Evolutionary conservation across 2,329 filamentous ascomycete genomes (phyloP).

Genomic region (Sporothrix euskadiensis): DNA sequence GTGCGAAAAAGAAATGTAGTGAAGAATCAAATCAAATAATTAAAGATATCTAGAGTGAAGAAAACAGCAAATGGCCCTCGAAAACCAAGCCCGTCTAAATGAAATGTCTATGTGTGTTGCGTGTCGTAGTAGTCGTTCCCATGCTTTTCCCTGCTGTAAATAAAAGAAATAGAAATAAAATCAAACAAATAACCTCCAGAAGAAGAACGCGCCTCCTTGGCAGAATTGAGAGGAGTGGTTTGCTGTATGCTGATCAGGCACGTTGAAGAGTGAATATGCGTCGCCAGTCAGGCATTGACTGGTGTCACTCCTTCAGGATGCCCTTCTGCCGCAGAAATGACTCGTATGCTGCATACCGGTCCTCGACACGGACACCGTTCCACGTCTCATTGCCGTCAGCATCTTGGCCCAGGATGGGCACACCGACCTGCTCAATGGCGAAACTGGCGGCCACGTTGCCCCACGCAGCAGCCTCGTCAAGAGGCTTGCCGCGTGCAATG

Average conservation of each 20-base stretch:
- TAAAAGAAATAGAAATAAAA: constrained; percentile 9
- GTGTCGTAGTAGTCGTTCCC: neutral
- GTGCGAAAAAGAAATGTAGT: neutral
- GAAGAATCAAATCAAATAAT: neutral
- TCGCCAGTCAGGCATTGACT: no score
- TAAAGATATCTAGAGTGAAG: neutral
- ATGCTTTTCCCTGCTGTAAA: neutral
- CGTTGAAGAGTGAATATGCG: neutral
- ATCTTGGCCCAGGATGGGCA: constrained; percentile 61
- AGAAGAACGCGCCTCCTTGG: neutral
- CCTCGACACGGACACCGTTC: constrained; percentile 58
- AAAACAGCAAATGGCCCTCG: neutral
- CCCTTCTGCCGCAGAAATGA: constrained; percentile 38
- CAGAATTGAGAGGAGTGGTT: constrained; percentile 8
- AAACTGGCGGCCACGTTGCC: constrained; percentile 85
- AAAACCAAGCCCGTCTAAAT: neutral
- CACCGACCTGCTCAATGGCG: constrained; percentile 90
- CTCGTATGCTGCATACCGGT: constrained; percentile 55
- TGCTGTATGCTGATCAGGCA: neutral
- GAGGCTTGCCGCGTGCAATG: constrained; percentile 58
- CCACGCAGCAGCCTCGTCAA: constrained; percentile 73
- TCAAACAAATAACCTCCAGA: neutral
- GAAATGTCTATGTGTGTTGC: constrained; percentile 4
- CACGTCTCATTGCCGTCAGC: constrained; percentile 56
- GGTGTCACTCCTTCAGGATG: constrained; percentile 8